Percentiles rank a stretch among this genome's conserved stretches.
phyloP scores from a whole-genome alignment of 2,329 filamentous ascomycete genomes.

The Chrysoporthe deuterocubensis region DNA sequence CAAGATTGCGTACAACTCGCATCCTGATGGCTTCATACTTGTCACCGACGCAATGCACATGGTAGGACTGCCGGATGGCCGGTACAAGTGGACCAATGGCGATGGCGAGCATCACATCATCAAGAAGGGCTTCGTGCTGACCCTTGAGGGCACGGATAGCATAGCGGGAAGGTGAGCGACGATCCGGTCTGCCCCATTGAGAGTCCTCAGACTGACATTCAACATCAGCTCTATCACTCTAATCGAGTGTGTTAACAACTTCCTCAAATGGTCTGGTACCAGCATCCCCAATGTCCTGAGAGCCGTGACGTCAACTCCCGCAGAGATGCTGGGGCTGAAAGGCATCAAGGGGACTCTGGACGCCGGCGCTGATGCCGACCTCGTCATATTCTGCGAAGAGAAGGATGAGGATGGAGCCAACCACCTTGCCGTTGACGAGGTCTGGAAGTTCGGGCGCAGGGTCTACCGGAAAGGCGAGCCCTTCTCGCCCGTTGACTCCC shows the following conservation, averaged over 20 bases:
- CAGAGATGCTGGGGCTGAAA: conserved; percentile 73
- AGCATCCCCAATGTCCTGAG: conserved; percentile 70
- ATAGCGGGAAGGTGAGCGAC: conserved; percentile 73
- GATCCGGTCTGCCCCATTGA: not conserved
- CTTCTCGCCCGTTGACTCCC: conserved; percentile 27
- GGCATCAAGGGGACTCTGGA: conserved; percentile 68
- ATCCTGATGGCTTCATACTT: conserved; percentile 82
- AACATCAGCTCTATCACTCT: conserved; percentile 65
- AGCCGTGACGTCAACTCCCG: conserved; percentile 77
- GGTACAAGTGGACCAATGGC: conserved; percentile 84
- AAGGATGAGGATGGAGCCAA: conserved; percentile 46
- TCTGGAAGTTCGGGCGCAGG: conserved; percentile 76
- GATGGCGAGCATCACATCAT: conserved; percentile 61
- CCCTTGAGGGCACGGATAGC: conserved; percentile 76
- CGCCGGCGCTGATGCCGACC: conserved; percentile 67
- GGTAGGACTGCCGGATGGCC: conserved; percentile 80
- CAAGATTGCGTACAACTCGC: conserved; percentile 86
- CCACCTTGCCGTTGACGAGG: conserved; percentile 70
- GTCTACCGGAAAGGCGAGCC: conserved; percentile 43
- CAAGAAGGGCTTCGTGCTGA: conserved; percentile 73
- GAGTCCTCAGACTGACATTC: conserved; percentile 10
- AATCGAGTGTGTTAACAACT: conserved; percentile 84
- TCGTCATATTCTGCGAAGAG: conserved; percentile 69
- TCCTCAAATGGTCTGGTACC: conserved; percentile 73
- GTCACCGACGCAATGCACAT: conserved; percentile 94